Conservation (phyloP, 2,329 filamentous ascomycete genomes). For the Xylariaceae sp. region DNA sequence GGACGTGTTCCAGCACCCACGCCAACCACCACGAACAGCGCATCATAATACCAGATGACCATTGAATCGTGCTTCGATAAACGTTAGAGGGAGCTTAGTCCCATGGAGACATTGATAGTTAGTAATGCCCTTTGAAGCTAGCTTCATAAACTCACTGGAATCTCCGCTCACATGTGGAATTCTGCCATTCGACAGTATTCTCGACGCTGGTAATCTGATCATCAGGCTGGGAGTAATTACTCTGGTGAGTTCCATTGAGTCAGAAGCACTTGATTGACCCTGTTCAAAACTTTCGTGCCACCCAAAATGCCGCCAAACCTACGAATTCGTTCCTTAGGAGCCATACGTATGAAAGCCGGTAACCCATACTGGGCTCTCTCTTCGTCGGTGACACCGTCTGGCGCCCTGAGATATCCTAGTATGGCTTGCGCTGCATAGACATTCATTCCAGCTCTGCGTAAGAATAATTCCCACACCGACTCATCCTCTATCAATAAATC, state of each 20-base stretch:
- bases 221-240: too few relatives aligned
- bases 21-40: too few relatives aligned
- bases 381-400: constrained; percentile 11
- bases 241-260: not conserved
- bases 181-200: too few relatives aligned
- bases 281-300: constrained; percentile 46
- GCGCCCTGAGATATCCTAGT: constrained; percentile 41
- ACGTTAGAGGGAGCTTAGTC: too few relatives aligned
- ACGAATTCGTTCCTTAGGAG: constrained; percentile 39
- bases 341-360: constrained; percentile 54
- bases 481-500: constrained; percentile 48
- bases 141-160: too few relatives aligned
- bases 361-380: constrained; percentile 37
- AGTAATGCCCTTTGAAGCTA: too few relatives aligned
- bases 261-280: constrained; percentile 43
- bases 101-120: too few relatives aligned
- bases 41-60: too few relatives aligned
- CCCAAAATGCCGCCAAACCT: constrained; percentile 51
- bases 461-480: constrained; percentile 63
- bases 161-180: too few relatives aligned
- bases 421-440: constrained; percentile 66
- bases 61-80: too few relatives aligned
- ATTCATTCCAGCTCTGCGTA: constrained; percentile 64
- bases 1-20: too few relatives aligned
- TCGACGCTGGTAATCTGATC: too few relatives aligned